Evolutionary conservation across 306 rosid genomes (phyloP), one percentile per base, ranked within the genome.

Genomic region (Castanopsis chinensis): DNA sequence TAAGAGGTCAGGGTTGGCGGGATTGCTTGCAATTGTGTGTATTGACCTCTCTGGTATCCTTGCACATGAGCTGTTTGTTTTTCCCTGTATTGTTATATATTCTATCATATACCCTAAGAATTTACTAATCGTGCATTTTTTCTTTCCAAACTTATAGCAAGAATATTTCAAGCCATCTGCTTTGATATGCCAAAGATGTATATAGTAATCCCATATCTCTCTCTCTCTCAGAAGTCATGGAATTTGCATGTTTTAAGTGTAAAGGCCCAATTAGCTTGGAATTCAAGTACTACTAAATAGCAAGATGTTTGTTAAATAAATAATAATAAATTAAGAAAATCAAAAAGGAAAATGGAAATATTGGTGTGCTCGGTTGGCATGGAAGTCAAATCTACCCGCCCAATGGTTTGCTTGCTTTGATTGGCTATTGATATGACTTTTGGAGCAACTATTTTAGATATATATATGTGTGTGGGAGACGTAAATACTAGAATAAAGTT

Each of bases 31-130:
- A 15, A 69, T 71, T 76, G 30, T 81, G 82, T 80, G 55, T 56
- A 72, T 78, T 80, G 75, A 81, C 78, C 28, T 60, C 71, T 84
- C 43, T 72, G 77, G 82, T 77, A 82, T 82, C 71, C 74, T 82
- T 79, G 69, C 74, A 33, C 75, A 82, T 64, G 71, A 67, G 71
- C 76, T 78, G 70, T 72, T 73, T 77, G 85, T 65, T 54, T 3
- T 76, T 63, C 70, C 69, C 74, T 82, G 9, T 63, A 30, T 61
- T 67, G 20, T 68, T 55, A 76, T 58, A 45, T 80, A 77, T 73
- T 84, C 74, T 71, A 74, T 61, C 69, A 67, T 73, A 73, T 68
- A 52, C 14, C 69, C 78, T 69, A 35, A 54, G 69, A 72, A 71
- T 71, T 77, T 63, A 71, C 70, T 21, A 37, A 27, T 77, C 78